Evolutionary conservation across 1,284 basidiomycete genomes (phyloP).

Genomic region (Mycosarcoma mackinlayi): DNA sequence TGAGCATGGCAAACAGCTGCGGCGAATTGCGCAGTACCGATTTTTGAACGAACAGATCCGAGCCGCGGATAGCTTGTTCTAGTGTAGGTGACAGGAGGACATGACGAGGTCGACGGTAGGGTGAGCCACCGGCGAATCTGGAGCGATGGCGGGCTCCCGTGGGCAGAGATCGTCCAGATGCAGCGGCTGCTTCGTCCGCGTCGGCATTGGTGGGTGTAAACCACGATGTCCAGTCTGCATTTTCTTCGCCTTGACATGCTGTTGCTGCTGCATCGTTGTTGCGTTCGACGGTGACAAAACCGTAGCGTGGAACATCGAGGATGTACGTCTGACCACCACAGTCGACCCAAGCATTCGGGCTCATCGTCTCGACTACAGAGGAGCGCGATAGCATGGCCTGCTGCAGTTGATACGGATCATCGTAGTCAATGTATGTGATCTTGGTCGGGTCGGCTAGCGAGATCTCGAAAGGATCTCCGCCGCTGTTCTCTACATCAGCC

Average conservation of each 20-base stretch:
- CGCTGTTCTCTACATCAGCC: background rate
- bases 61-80: constrained; percentile 75
- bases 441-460: constrained; percentile 66
- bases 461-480: constrained; percentile 19
- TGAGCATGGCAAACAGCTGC: constrained; percentile 44
- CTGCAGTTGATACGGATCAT: constrained; percentile 76
- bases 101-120: constrained; percentile 43
- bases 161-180: constrained; percentile 9
- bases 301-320: constrained; percentile 79
- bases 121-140: constrained; percentile 22
- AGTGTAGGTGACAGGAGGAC: constrained; percentile 23
- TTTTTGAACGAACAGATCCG: constrained; percentile 76
- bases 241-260: constrained; percentile 30
- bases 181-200: constrained; percentile 44
- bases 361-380: constrained; percentile 73
- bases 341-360: constrained; percentile 79
- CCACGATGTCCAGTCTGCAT: constrained; percentile 47
- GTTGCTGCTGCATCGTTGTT: constrained; percentile 22
- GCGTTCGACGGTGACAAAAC: constrained; percentile 79
- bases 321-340: constrained; percentile 81
- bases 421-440: constrained; percentile 83
- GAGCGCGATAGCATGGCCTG: constrained; percentile 71
- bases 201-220: constrained; percentile 44
- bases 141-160: background rate
- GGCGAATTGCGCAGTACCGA: constrained; percentile 72